Evolutionary conservation across 768 basidiomycete genomes (phyloP), one percentile per base, ranked within the genome.

Genomic region (Tephrocybe sp.): DNA sequence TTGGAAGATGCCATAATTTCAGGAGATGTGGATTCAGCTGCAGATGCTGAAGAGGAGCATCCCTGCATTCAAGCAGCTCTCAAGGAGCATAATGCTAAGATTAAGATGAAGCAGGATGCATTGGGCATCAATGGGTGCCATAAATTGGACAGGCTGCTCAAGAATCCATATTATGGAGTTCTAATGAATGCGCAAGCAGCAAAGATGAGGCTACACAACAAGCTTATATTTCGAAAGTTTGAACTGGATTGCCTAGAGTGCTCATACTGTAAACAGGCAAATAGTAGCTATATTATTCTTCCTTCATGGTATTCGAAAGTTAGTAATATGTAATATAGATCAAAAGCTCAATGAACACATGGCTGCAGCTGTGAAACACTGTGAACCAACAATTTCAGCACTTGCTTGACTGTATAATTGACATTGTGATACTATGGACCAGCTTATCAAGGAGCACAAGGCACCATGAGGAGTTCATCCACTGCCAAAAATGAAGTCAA

Each of bases 271-370:
- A 61, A 55, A 35, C 36, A 47, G 30, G 37, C 52, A 52, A 57
- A 51, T 44, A 52, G 67, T 65, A 49, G 27, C 34, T 22, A 12
- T 36, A 32, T 32, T 7, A 32, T 12, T 22, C 15, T 32, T 4
- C 39, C 34, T 22, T 5, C 15, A 35, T 7, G 12, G 9, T 16
- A 15, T 28, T 35, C n/a, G n/a, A 25, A 6, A 31, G 9, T 18
- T 24, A 18, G 15, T n/a, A 22, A 48, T 15, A 41, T n/a, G 25
- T 6, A 27, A 11, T 52, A 42, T 32, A 65, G 64, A 66, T 11
- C 19, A 54, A 4, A 67, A 67, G 31, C 47, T 70, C 19, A 48
- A 58, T n/a, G 46, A 44, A 1, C 67, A 71, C 49, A 63, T 64
- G 4, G 47, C 66, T 15, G 24, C 52, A 5, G 55, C 60, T 2